These are phyloP conservation scores for Aspergillus intermedius DNA, from an alignment of 2,329 filamentous ascomycete genomes.

Conservation along the genomic window DNA sequence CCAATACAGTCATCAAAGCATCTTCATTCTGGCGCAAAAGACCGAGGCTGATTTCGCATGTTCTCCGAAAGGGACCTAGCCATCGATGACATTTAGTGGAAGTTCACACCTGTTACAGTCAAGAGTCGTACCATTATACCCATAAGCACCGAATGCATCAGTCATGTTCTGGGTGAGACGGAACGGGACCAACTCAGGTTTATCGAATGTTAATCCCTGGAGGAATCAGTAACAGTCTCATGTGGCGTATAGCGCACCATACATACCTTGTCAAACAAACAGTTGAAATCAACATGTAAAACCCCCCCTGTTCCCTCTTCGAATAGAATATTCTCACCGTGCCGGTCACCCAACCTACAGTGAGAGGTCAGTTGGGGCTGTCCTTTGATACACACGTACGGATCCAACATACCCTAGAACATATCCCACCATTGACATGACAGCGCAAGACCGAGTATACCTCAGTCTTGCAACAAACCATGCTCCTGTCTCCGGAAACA, in stretches of 20 bases:
- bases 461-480: conserved; percentile 87
- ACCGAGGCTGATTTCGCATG: conserved; percentile 78
- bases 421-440: conserved; percentile 99
- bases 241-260: conserved; percentile 1
- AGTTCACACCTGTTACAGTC: background rate
- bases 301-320: conserved; percentile 90
- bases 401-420: conserved; percentile 58
- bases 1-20: conserved; percentile 92
- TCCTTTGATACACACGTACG: background rate
- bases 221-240: conserved; percentile 9
- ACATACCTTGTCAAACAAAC: conserved; percentile 81
- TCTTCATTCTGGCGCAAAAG: conserved; percentile 88
- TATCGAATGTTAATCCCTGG: conserved; percentile 78
- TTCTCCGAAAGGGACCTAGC: conserved; percentile 72
- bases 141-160: conserved; percentile 91
- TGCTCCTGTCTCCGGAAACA: conserved; percentile 83
- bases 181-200: conserved; percentile 92
- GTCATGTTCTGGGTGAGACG: conserved; percentile 98
- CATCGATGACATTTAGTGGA: conserved; percentile 2
- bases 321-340: conserved; percentile 94
- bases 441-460: conserved; percentile 89
- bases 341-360: conserved; percentile 72
- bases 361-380: conserved; percentile 2
- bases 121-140: conserved; percentile 60
- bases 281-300: conserved; percentile 99